These are phyloP conservation scores for Rugosomyces carneus DNA, from an alignment of 1,284 basidiomycete species.

Conservation along the genomic window DNA sequence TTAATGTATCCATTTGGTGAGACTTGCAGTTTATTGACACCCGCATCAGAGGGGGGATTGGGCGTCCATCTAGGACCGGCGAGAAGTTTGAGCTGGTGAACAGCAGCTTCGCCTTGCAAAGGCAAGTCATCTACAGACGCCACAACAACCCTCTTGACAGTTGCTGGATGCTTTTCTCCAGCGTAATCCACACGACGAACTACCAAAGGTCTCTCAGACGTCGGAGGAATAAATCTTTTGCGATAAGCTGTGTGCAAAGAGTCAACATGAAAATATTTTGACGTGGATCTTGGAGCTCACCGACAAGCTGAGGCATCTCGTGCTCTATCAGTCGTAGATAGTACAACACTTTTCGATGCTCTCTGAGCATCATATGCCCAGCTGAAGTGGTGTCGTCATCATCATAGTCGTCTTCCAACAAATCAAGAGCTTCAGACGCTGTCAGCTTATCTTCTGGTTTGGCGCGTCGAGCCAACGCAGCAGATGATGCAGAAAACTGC, in stretches of 20 bases:
- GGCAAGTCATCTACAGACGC: constrained; percentile 70
- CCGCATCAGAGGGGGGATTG: constrained; percentile 62
- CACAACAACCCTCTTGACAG: constrained; percentile 64
- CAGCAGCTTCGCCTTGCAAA: constrained; percentile 50
- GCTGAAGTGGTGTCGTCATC: constrained; percentile 60
- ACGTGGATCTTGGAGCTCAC: constrained; percentile 40
- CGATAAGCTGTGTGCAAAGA: constrained; percentile 53
- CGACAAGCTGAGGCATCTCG: constrained; percentile 76
- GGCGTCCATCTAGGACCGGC: constrained; percentile 81
- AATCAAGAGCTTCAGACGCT: constrained; percentile 31
- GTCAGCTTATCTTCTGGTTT: constrained; percentile 32
- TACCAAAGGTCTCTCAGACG: constrained; percentile 50
- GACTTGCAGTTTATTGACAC: constrained; percentile 37
- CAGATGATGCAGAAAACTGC: constrained; percentile 23
- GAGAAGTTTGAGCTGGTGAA: constrained; percentile 76
- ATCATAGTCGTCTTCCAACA: constrained; percentile 36
- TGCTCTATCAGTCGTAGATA: constrained; percentile 80
- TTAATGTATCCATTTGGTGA: constrained; percentile 76
- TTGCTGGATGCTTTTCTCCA: constrained; percentile 66
- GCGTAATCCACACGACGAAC: constrained; percentile 74
- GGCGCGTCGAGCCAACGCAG: constrained; percentile 27
- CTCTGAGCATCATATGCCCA: constrained; percentile 63
- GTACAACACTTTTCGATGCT: constrained; percentile 64
- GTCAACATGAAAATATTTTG: neutral
- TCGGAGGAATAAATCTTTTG: constrained; percentile 67